A percentile compares a stretch with the other conserved stretches of the same genome.
Conservation (phyloP, 2,329 filamentous ascomycete species). For the Aspergillus unguis region DNA sequence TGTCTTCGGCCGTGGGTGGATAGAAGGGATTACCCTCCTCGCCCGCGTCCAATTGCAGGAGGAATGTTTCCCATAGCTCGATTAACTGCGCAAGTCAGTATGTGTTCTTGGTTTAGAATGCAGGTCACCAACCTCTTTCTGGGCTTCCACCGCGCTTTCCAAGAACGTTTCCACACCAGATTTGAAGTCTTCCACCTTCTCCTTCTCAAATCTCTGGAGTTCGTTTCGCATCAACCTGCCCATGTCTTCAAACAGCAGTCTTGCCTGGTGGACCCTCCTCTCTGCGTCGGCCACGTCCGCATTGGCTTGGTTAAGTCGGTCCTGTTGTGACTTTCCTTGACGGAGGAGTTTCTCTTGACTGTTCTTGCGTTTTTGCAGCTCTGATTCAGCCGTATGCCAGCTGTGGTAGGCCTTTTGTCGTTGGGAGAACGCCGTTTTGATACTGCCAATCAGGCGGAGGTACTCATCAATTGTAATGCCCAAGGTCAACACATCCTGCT, state of each 20-base stretch:
- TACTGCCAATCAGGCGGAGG: slow-evolving; percentile 88
- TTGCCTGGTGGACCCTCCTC: slow-evolving; percentile 83
- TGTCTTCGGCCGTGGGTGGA: slow-evolving; percentile 25
- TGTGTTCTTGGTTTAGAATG: neutral
- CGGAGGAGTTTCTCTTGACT: slow-evolving; percentile 92
- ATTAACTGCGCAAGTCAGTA: slow-evolving; percentile 53
- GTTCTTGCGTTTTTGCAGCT: slow-evolving; percentile 82
- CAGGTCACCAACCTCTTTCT: slow-evolving; percentile 76
- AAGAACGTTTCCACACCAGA: slow-evolving; percentile 95
- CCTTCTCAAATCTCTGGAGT: slow-evolving; percentile 87
- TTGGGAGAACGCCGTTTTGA: slow-evolving; percentile 89
- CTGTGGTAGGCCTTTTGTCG: slow-evolving; percentile 93
- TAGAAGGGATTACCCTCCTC: slow-evolving; percentile 65
- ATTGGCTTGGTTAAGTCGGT: slow-evolving; percentile 85
- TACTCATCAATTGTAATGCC: slow-evolving; percentile 99
- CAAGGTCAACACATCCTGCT: slow-evolving; percentile 92
- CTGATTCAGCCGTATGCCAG: slow-evolving; percentile 88
- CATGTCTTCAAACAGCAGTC: slow-evolving; percentile 95
- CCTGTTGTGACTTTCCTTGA: slow-evolving; percentile 93
- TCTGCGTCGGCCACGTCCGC: slow-evolving; percentile 95
- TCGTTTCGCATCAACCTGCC: slow-evolving; percentile 86
- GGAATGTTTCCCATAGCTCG: slow-evolving; percentile 97
- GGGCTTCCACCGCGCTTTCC: slow-evolving; percentile 93
- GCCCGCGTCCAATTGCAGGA: slow-evolving; percentile 91
- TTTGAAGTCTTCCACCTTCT: slow-evolving; percentile 99